phyloP scores from a whole-genome alignment of 2,329 filamentous ascomycete genomes.

The Epichloe elymi region DNA sequence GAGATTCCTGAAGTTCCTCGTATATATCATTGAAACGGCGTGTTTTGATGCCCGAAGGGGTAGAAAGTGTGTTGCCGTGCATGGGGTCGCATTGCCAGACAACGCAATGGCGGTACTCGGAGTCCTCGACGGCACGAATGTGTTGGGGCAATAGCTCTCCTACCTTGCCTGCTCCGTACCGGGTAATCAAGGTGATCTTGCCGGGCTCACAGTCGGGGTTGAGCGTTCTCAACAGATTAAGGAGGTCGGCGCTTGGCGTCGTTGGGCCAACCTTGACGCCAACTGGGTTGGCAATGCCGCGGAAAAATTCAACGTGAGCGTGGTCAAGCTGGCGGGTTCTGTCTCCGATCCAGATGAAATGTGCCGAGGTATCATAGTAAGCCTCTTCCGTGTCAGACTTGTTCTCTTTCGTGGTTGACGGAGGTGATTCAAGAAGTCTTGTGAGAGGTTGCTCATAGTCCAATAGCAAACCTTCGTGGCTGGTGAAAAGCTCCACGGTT shows the following conservation, averaged over 20 bases:
- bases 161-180: conserved; percentile 76
- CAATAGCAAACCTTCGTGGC: conserved; percentile 84
- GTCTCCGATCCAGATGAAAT: conserved; percentile 98
- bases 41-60: conserved; percentile 74
- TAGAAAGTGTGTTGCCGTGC: conserved; percentile 71
- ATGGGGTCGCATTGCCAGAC: conserved; percentile 99
- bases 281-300: conserved; percentile 89
- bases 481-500: conserved; percentile 90
- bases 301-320: conserved; percentile 94
- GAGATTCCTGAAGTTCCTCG: conserved; percentile 68
- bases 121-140: conserved; percentile 77
- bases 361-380: conserved; percentile 88
- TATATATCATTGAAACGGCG: conserved; percentile 84
- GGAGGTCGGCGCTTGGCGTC: conserved; percentile 63
- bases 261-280: conserved; percentile 91
- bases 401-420: conserved; percentile 14
- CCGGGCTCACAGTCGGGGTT: conserved; percentile 74
- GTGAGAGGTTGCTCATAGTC: conserved; percentile 91
- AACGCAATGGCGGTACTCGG: conserved; percentile 52
- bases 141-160: conserved; percentile 63
- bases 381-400: conserved; percentile 30
- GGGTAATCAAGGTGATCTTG: conserved; percentile 91
- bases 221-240: conserved; percentile 67
- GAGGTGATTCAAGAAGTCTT: conserved; percentile 53
- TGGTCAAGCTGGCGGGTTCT: conserved; percentile 87